phyloP scores from a whole-genome alignment of 176 grass and related monocot genomes.

The Triticum monococcum region DNA sequence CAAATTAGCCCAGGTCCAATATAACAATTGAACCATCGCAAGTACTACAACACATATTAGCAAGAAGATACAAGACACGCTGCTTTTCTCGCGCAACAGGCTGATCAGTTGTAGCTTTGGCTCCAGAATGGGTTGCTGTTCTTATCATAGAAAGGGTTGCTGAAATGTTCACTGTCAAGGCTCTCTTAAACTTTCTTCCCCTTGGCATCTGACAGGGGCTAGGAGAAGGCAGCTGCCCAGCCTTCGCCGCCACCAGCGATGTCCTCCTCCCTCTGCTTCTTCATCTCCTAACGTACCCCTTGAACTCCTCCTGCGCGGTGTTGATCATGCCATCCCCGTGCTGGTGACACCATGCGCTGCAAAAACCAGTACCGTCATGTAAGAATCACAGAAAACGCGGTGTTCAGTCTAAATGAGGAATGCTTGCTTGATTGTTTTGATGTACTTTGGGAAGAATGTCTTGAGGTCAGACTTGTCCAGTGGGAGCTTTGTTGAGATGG shows the following conservation, averaged over 20 bases:
- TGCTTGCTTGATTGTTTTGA: background rate
- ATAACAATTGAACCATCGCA: slow-evolving; percentile 45
- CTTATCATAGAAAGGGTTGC: slow-evolving; percentile 53
- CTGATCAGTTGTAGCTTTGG: slow-evolving; percentile 30
- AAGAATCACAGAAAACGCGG: background rate
- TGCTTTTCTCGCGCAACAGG: too few species aligned
- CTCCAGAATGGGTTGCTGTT: slow-evolving; percentile 36
- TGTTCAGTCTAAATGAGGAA: background rate
- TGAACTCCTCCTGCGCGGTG: slow-evolving; percentile 66
- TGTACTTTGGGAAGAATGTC: slow-evolving; percentile 80
- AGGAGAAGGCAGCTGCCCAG: slow-evolving; percentile 52
- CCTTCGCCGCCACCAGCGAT: background rate
- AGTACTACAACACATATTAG: background rate
- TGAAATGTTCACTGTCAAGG: slow-evolving; percentile 41
- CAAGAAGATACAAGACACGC: slow-evolving; percentile 7
- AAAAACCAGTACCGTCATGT: background rate
- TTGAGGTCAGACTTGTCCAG: slow-evolving; percentile 79
- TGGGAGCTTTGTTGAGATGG: slow-evolving; percentile 84
- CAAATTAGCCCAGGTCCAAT: slow-evolving; percentile 32
- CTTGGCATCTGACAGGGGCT: background rate
- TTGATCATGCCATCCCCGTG: slow-evolving; percentile 65
- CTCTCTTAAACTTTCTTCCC: slow-evolving; percentile 13
- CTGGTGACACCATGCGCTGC: slow-evolving; percentile 76
- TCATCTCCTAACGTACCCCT: slow-evolving; percentile 67
- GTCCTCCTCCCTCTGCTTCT: slow-evolving; percentile 34